phyloP scores from a whole-genome alignment of 208 protist genomes.

The Acanthamoeba triangularis region DNA sequence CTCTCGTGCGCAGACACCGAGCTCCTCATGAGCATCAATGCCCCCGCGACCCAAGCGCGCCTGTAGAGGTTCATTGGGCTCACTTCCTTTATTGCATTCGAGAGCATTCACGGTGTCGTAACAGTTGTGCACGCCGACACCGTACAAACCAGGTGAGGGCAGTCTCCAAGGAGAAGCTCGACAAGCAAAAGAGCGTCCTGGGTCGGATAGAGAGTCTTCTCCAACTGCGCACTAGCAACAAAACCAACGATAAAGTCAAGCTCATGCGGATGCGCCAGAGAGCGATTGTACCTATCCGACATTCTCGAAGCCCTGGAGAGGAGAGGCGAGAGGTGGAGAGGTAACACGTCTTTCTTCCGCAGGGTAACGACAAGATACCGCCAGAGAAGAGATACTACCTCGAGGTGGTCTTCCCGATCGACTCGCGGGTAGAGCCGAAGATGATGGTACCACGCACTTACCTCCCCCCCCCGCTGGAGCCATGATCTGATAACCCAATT shows the following conservation, averaged over 20 bases:
- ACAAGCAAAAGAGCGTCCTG: background rate
- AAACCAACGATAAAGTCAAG: slow-evolving; percentile 36
- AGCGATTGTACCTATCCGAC: background rate
- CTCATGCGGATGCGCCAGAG: slow-evolving; percentile 46
- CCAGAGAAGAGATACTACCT: slow-evolving; percentile 69
- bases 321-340: no score
- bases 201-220: slow-evolving; percentile 23
- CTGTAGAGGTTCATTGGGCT: background rate
- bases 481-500: no score
- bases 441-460: no score
- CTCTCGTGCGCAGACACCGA: background rate
- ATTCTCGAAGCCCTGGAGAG: background rate
- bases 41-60: background rate
- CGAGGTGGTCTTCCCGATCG: slow-evolving; percentile 62
- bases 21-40: slow-evolving; percentile 52
- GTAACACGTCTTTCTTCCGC: background rate
- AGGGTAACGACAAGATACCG: slow-evolving; percentile 53
- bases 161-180: background rate
- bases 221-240: background rate
- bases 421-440: slow-evolving; percentile 51
- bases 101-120: background rate
- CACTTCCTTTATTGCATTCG: background rate
- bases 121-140: background rate
- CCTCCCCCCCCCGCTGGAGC: no score
- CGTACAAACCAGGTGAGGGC: background rate